phyloP scores from a whole-genome alignment of 176 grass and related monocot species.

The Poa pratensis region DNA sequence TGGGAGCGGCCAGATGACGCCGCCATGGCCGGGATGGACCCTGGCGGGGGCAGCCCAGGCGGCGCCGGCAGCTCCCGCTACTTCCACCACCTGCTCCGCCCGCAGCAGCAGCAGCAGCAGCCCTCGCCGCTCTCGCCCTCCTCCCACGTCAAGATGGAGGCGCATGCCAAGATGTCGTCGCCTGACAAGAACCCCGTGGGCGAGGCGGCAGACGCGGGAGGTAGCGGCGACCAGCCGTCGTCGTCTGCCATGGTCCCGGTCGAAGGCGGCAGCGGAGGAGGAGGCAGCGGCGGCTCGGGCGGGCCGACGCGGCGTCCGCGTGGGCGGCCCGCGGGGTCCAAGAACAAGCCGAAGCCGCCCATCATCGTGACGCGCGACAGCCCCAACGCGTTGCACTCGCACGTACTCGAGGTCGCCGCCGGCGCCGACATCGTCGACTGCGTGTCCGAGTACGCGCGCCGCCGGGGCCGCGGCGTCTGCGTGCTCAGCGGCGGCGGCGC shows the following conservation, averaged over 20 bases:
- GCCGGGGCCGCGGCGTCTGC: constrained; percentile 78
- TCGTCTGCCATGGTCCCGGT: constrained; percentile 59
- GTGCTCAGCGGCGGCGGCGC: constrained; percentile 82
- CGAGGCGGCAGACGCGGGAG: constrained; percentile 35
- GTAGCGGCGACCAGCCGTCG: constrained; percentile 67
- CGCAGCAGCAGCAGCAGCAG: constrained; percentile 53
- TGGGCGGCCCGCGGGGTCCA: constrained; percentile 78
- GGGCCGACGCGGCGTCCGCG: constrained; percentile 57
- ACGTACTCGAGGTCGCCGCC: constrained; percentile 75
- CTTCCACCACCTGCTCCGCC: constrained; percentile 80
- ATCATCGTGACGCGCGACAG: constrained; percentile 86
- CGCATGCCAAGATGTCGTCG: constrained; percentile 63
- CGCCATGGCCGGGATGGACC: constrained; percentile 71
- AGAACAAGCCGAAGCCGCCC: constrained; percentile 95
- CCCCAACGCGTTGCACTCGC: constrained; percentile 87
- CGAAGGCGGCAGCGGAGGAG: constrained; percentile 34
- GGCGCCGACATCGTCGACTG: constrained; percentile 84
- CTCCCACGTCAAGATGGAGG: constrained; percentile 74
- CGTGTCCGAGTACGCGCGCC: constrained; percentile 77
- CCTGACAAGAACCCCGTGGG: constrained; percentile 55
- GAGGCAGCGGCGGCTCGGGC: constrained; percentile 24
- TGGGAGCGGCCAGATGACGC: constrained; percentile 88
- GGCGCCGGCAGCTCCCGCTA: constrained; percentile 61
- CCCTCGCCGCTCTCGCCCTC: constrained; percentile 58
- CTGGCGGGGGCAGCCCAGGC: constrained; percentile 41